Evolutionary conservation across 2,329 filamentous ascomycete species (phyloP).

Genomic region (Ophiostoma sp.): DNA sequence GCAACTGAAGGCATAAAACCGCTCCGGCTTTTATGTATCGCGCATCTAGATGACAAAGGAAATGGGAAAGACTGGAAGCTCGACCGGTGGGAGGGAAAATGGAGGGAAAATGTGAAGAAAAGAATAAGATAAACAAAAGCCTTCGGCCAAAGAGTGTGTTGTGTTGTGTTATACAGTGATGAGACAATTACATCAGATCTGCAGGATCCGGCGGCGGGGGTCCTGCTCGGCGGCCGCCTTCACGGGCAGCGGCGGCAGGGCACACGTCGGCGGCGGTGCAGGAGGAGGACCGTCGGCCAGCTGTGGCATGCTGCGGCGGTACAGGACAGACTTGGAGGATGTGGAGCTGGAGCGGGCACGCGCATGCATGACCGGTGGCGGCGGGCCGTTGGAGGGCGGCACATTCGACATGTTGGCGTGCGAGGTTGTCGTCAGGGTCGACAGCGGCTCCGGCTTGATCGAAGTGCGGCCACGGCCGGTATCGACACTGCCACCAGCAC

Average conservation of each 20-base stretch:
- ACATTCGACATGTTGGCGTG: neutral
- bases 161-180: neutral
- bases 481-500: constrained; percentile 5
- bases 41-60: constrained; percentile 17
- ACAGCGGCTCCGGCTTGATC: constrained; percentile 25
- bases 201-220: neutral
- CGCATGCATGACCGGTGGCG: constrained; percentile 32
- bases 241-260: constrained; percentile 49
- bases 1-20: neutral
- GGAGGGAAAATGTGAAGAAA: neutral
- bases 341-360: constrained; percentile 32
- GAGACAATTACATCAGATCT: neutral
- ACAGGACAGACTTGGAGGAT: constrained; percentile 30
- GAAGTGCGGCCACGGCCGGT: neutral
- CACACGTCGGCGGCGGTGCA: constrained; percentile 55
- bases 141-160: neutral
- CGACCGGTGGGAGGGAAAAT: neutral
- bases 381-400: constrained; percentile 14
- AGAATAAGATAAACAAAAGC: neutral
- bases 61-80: neutral
- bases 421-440: neutral
- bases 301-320: constrained; percentile 54
- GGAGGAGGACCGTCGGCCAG: constrained; percentile 53
- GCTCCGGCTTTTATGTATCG: neutral
- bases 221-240: neutral